A percentile compares a stretch with the other conserved stretches of the same genome.
Conservation (phyloP, 768 basidiomycete species). For the Suillus brevipes region DNA sequence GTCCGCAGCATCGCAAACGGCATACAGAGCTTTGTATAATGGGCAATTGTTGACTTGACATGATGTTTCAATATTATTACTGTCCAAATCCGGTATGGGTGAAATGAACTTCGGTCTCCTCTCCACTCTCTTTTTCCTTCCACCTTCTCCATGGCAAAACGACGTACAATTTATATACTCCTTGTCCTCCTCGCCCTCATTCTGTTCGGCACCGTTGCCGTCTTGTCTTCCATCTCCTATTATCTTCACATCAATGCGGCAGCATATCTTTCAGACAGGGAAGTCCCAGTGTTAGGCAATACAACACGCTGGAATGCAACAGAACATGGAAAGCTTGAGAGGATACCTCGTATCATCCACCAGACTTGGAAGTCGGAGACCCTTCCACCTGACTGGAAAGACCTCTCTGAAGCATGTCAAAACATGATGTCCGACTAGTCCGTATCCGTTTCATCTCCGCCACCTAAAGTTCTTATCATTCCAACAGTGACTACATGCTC, state of each 20-base stretch:
- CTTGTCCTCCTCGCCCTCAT: constrained; percentile 68
- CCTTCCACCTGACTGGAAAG: constrained; percentile 79
- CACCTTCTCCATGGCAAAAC: constrained; percentile 38
- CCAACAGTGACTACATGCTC: constrained; percentile 84
- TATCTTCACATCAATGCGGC: constrained; percentile 79
- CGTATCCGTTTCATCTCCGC: constrained; percentile 36
- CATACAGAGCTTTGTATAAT: background rate
- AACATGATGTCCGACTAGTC: constrained; percentile 97
- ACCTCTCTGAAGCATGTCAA: constrained; percentile 79
- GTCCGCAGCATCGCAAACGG: background rate
- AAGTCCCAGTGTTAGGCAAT: constrained; percentile 61
- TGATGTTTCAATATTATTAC: background rate
- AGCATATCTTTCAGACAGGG: constrained; percentile 79
- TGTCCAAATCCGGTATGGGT: constrained; percentile 1
- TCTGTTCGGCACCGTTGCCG: constrained; percentile 85
- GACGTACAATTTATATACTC: constrained; percentile 46
- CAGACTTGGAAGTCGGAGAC: constrained; percentile 97
- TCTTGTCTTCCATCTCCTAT: constrained; percentile 88
- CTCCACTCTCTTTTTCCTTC: background rate
- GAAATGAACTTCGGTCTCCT: constrained; percentile 2
- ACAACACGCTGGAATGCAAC: constrained; percentile 64
- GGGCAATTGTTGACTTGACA: background rate
- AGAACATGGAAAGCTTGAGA: constrained; percentile 62
- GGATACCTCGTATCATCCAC: constrained; percentile 90
- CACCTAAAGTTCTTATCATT: constrained; percentile 14